Conservation (phyloP, 1,284 basidiomycete genomes). For the Ganoderma lingzhi region DNA sequence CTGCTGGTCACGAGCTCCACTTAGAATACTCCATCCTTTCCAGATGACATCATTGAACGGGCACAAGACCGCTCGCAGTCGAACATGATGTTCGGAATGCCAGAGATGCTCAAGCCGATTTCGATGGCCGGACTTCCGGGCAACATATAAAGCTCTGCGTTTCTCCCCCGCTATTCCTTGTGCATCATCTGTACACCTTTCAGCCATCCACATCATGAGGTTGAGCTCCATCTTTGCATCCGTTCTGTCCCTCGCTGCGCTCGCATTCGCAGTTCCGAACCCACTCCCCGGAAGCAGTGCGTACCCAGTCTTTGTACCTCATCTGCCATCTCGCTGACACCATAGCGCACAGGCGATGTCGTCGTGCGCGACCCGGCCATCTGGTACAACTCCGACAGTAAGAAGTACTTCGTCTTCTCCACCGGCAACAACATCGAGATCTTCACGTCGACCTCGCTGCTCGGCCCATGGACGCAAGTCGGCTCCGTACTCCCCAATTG, state of each 20-base stretch:
- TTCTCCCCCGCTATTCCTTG: too few species aligned
- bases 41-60: too few species aligned
- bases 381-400: not conserved
- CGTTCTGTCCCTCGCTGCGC: not conserved
- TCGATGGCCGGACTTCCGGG: too few species aligned
- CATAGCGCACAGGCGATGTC: not conserved
- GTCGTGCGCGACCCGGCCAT: not conserved
- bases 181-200: too few species aligned
- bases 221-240: not conserved
- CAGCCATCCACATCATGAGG: not conserved
- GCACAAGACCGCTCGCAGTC: too few species aligned
- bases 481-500: not conserved
- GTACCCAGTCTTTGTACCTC: not conserved
- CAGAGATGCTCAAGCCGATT: too few species aligned
- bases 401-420: constrained; percentile 1
- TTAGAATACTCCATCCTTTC: too few species aligned
- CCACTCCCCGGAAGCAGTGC: not conserved
- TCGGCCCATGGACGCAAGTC: not conserved
- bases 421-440: not conserved
- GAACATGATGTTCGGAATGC: too few species aligned
- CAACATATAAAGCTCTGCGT: not conserved
- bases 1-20: too few species aligned
- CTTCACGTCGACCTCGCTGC: not conserved
- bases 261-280: not conserved
- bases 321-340: too few species aligned